Conservation (phyloP, 2,329 filamentous ascomycete species). For the Apiospora phragmitis region DNA sequence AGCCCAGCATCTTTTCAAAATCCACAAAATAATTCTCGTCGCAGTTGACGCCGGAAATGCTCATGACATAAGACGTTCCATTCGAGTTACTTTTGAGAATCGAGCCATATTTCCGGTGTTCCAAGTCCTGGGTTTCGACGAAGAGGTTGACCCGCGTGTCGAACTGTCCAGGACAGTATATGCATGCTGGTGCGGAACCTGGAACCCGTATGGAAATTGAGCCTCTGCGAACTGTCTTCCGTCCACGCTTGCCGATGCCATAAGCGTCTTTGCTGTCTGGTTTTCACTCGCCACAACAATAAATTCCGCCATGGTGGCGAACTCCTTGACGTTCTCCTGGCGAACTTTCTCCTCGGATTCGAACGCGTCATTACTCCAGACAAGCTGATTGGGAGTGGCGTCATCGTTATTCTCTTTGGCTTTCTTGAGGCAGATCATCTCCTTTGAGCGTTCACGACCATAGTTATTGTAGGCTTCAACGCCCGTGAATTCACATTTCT, state of each 20-base stretch:
- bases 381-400: slow-evolving; percentile 64
- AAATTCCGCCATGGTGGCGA: slow-evolving; percentile 95
- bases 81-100: slow-evolving; percentile 99
- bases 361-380: slow-evolving; percentile 81
- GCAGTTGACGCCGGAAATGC: slow-evolving; percentile 78
- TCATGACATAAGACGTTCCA: slow-evolving; percentile 90
- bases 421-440: slow-evolving; percentile 64
- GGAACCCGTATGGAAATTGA: slow-evolving; percentile 82
- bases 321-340: slow-evolving; percentile 74
- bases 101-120: slow-evolving; percentile 72
- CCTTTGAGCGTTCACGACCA: slow-evolving; percentile 43
- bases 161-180: slow-evolving; percentile 96
- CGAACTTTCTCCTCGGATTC: slow-evolving; percentile 60
- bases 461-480: slow-evolving; percentile 54
- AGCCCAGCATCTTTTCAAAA: slow-evolving; percentile 90
- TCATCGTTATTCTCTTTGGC: slow-evolving; percentile 65
- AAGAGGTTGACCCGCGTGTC: slow-evolving; percentile 91
- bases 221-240: slow-evolving; percentile 80
- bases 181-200: slow-evolving; percentile 73
- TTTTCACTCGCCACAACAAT: slow-evolving; percentile 84
- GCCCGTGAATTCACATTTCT: slow-evolving; percentile 84
- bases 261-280: slow-evolving; percentile 66
- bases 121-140: slow-evolving; percentile 71
- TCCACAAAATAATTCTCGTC: slow-evolving; percentile 79
- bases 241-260: slow-evolving; percentile 81